Conservation (phyloP, 148 eudicot genomes). For the Camellia lanceoleosa region DNA sequence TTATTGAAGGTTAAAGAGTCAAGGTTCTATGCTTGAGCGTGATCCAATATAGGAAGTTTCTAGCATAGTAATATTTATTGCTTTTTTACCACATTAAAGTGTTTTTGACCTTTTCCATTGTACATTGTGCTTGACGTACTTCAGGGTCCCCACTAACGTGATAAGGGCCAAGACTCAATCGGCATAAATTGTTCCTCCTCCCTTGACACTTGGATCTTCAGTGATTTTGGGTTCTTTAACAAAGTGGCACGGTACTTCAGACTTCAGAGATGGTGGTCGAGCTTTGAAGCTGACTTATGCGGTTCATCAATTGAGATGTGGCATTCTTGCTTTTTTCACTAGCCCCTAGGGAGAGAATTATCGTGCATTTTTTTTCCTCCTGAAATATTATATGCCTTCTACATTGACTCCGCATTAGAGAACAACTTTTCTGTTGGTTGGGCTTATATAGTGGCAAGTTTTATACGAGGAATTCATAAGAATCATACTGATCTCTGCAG, state of each 20-base stretch:
- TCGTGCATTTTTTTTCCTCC: neutral
- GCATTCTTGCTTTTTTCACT: neutral
- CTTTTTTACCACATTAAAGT: neutral
- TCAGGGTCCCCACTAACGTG: neutral
- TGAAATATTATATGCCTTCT: neutral
- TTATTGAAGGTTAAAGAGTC: neutral
- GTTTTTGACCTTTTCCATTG: neutral
- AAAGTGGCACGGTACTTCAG: neutral
- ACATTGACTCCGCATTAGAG: neutral
- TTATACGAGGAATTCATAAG: neutral
- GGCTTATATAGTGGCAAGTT: neutral
- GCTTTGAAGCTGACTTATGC: neutral
- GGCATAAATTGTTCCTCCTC: neutral
- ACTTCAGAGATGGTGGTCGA: neutral
- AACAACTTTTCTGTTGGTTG: neutral
- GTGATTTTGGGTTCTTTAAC: neutral
- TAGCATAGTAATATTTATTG: neutral
- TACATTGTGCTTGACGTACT: neutral
- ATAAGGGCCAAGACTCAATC: neutral
- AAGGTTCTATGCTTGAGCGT: neutral
- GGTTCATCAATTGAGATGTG: neutral
- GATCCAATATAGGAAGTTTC: neutral
- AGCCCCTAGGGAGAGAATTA: neutral
- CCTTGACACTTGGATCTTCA: neutral
- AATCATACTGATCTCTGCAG: neutral